These are phyloP conservation scores for Tricholoma terreum DNA, from an alignment of 768 basidiomycete genomes.

Conservation along the genomic window DNA sequence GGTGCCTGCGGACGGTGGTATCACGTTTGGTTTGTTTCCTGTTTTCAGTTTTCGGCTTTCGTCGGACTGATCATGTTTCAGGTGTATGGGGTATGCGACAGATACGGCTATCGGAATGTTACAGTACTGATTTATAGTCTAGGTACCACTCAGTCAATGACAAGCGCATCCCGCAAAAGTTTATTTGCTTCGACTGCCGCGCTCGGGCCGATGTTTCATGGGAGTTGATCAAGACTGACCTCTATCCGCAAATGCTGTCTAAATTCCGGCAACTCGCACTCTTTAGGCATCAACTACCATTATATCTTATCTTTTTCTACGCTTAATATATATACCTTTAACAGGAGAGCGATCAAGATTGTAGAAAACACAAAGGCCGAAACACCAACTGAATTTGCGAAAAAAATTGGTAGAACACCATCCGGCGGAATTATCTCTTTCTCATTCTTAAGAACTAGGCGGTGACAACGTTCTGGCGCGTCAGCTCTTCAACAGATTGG, in stretches of 20 bases:
- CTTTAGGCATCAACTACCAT: constrained; percentile 49
- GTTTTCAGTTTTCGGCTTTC: not conserved
- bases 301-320: not conserved
- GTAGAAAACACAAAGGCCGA: constrained; percentile 48
- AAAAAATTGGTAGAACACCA: constrained; percentile 48
- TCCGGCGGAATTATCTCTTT: not conserved
- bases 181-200: constrained; percentile 77
- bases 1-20: constrained; percentile 72
- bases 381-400: constrained; percentile 52
- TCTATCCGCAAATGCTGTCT: constrained; percentile 55
- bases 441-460: constrained; percentile 31
- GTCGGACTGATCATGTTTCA: constrained; percentile 16
- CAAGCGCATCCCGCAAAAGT: constrained; percentile 53
- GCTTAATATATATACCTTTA: not conserved
- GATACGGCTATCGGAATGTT: not conserved
- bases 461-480: constrained; percentile 52
- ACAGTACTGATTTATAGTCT: not conserved
- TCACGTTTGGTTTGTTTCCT: constrained; percentile 61
- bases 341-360: constrained; percentile 28
- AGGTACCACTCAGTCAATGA: constrained; percentile 67
- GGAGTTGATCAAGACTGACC: constrained; percentile 60
- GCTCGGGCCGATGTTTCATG: constrained; percentile 63
- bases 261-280: constrained; percentile 68
- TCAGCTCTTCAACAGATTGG: constrained; percentile 65
- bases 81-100: constrained; percentile 58